Conservation (phyloP, 495 filamentous ascomycete genomes). For the Penicillium lividum region DNA sequence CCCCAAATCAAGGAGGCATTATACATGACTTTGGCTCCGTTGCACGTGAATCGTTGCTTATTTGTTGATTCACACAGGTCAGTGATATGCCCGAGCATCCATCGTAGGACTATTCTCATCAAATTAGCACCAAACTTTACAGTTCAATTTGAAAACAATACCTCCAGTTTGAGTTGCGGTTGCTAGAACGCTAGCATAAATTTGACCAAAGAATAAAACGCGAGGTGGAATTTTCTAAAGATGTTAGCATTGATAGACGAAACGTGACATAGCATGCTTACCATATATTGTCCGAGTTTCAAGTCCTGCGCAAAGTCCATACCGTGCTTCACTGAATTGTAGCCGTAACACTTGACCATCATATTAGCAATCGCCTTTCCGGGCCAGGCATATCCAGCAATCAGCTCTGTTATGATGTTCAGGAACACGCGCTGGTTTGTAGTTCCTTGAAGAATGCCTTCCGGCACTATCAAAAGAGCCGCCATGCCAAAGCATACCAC, state of each 20-base stretch:
- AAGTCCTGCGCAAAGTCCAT: constrained; percentile 54
- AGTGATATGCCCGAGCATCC: constrained; percentile 52
- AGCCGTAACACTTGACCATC: constrained; percentile 62
- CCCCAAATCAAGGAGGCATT: constrained; percentile 55
- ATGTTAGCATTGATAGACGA: constrained; percentile 48
- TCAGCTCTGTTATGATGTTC: constrained; percentile 63
- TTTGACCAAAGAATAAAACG: constrained; percentile 57
- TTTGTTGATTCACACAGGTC: constrained; percentile 47
- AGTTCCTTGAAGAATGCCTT: constrained; percentile 82
- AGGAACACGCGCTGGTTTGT: constrained; percentile 62
- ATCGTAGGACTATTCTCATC: not conserved
- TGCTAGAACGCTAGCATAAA: constrained; percentile 49
- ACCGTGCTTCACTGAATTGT: constrained; percentile 59
- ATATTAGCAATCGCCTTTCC: constrained; percentile 64
- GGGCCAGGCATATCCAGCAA: constrained; percentile 64
- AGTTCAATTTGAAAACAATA: not conserved
- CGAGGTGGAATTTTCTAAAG: constrained; percentile 67
- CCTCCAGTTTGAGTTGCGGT: constrained; percentile 47
- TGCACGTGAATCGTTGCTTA: constrained; percentile 52
- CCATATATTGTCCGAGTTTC: constrained; percentile 41
- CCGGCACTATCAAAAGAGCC: constrained; percentile 73
- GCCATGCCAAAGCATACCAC: constrained; percentile 63
- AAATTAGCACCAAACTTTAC: not conserved
- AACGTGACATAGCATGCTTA: constrained; percentile 40
- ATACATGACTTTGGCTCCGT: constrained; percentile 54